These are phyloP conservation scores for Pseudogymnoascus sp. DNA, from an alignment of 2,329 filamentous ascomycete genomes.

Conservation along the genomic window DNA sequence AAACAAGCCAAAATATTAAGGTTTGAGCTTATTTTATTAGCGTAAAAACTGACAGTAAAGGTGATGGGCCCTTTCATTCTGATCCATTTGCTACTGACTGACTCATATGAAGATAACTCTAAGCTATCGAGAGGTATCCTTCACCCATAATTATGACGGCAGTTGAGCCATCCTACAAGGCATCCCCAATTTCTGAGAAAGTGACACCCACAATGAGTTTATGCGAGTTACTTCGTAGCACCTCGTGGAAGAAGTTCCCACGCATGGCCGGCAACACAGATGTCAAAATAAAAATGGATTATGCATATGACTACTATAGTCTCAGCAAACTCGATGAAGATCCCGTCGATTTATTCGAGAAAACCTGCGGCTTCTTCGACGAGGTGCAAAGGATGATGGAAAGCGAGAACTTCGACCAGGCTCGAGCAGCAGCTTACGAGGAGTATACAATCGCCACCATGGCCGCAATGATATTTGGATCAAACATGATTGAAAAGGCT, in stretches of 20 bases:
- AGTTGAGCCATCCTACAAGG: neutral
- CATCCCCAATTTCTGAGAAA: neutral
- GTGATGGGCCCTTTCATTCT: neutral
- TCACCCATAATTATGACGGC: neutral
- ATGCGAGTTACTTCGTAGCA: neutral
- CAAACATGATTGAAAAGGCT: conserved; percentile 11
- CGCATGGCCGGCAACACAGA: neutral
- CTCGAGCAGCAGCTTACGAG: neutral
- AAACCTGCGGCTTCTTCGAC: neutral
- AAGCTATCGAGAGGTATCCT: neutral
- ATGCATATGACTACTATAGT: neutral
- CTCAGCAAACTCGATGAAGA: neutral
- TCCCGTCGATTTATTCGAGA: neutral
- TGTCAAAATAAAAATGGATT: neutral
- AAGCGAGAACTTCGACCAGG: neutral
- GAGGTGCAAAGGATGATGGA: neutral
- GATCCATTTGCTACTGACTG: neutral
- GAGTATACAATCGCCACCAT: neutral
- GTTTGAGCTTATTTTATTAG: neutral
- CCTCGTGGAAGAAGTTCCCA: neutral
- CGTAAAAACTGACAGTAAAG: neutral
- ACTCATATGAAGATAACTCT: neutral
- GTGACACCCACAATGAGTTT: neutral
- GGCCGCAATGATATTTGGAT: conserved; percentile 10
- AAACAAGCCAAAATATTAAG: neutral